Evolutionary conservation across 2,329 filamentous ascomycete species (phyloP).

Genomic region (Rhynchosporium secalis): DNA sequence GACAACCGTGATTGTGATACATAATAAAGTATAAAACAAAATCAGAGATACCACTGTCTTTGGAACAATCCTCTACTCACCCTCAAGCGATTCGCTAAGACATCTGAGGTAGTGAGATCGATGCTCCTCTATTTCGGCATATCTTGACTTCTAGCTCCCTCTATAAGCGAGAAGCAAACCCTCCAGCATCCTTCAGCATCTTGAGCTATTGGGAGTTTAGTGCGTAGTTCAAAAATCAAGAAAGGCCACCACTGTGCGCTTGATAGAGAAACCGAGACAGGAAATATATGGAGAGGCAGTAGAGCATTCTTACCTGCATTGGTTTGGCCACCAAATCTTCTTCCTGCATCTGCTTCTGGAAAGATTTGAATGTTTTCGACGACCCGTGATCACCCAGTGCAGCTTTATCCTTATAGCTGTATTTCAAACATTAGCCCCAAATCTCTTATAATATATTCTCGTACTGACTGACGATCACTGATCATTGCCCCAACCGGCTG

Average conservation of each 20-base stretch:
- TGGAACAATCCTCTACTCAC: neutral
- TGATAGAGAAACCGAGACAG: neutral
- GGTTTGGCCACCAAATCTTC: conserved; percentile 32
- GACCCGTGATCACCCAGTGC: conserved; percentile 31
- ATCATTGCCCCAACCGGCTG: no score
- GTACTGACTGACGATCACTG: no score
- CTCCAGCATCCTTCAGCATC: conserved; percentile 32
- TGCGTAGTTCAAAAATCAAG: no score
- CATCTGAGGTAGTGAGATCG: no score
- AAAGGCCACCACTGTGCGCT: no score
- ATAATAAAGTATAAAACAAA: neutral
- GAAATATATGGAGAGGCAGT: neutral
- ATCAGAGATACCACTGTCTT: neutral
- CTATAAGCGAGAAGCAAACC: conserved; percentile 33
- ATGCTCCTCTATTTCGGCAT: neutral
- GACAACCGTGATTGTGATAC: neutral
- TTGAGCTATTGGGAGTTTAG: conserved; percentile 25
- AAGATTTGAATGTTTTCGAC: conserved; percentile 29
- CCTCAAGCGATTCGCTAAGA: no score
- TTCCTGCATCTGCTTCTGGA: conserved; percentile 30
- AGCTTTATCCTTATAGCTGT: conserved; percentile 36
- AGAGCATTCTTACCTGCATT: conserved; percentile 34
- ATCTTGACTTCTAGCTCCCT: neutral
- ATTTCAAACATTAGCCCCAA: conserved; percentile 14
- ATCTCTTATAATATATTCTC: no score